Evolutionary conservation across 2,329 filamentous ascomycete species (phyloP), one percentile per base, ranked within the genome.

Genomic region (Sclerotinia nivalis): DNA sequence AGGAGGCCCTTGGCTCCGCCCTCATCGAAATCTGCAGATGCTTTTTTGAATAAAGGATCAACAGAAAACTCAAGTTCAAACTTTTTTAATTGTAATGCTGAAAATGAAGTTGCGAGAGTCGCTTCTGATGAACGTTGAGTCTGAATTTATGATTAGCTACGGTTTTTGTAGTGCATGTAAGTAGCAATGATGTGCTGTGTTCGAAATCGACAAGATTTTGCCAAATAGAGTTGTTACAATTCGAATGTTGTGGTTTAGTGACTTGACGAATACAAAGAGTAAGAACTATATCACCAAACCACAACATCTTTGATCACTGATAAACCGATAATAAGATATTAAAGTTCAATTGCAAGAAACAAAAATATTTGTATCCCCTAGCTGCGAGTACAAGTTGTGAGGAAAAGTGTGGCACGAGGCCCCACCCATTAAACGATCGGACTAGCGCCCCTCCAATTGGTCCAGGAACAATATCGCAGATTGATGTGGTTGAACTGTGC

Each of bases 11-110:
- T 99, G 69, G 96, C 96, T 69, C 96, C 96, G 28, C 96, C 96
- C 82, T 99, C 96, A 78, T 99, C 96, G 74, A 99, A 99, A 82
- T 99, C 96, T 56, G 96, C 96, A 8, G 95, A 97, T 0, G 95
- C 95, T 78, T 99, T 99, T 79, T 99, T 99, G 86, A 99, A 99
- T n/a, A 99, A 82, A 2, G 96, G 96, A 78, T 99, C 96, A 7
- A 99, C 95, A 0, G 94, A 90, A 74, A 99, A 97, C 77, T 99
- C 96, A 58, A 98, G 86, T 76, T 99, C 96, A 77, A 99, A 94
- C 81, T 98, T 99, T 82, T 99, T 99, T 75, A 98, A 85, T 79
- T 97, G 93, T 68, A 99, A 80, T 25, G 94, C 90, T 55, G 91
- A 88, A 80, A 98, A 98, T 0, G 93, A 96, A 0, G 92, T 90